Evolutionary conservation across 2,329 filamentous ascomycete genomes (phyloP).

Genomic region (Colletotrichum musicola): DNA sequence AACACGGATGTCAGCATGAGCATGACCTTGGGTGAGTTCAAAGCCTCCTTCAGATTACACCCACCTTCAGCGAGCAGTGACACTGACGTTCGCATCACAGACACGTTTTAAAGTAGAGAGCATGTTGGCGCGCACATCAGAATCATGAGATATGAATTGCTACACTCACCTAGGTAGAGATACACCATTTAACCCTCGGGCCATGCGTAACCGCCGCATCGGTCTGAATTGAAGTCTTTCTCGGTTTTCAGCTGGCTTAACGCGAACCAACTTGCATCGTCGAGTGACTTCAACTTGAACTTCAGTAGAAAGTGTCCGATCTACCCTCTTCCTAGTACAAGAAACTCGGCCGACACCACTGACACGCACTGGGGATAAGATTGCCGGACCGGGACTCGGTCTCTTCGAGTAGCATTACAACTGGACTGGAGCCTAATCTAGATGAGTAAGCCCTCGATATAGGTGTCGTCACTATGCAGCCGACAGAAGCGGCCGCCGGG

Average conservation of each 20-base stretch:
- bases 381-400: too few species aligned
- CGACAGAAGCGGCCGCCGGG: too few species aligned
- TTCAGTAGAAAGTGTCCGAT: too few species aligned
- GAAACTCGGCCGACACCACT: too few species aligned
- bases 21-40: slow-evolving; percentile 75
- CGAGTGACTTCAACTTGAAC: too few species aligned
- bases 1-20: slow-evolving; percentile 85
- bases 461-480: too few species aligned
- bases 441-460: too few species aligned
- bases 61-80: not conserved
- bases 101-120: slow-evolving; percentile 33
- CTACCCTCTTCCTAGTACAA: too few species aligned
- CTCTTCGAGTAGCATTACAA: too few species aligned
- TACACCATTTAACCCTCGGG: slow-evolving; percentile 15
- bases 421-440: too few species aligned
- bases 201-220: slow-evolving; percentile 10
- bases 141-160: slow-evolving; percentile 40
- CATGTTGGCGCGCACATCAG: slow-evolving; percentile 20
- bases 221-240: slow-evolving; percentile 27
- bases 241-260: slow-evolving; percentile 1
- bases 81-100: slow-evolving; percentile 22
- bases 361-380: too few species aligned
- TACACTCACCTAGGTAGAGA: slow-evolving; percentile 34
- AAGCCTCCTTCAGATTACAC: not conserved
- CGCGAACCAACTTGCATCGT: too few species aligned